A percentile compares a stretch with the other conserved stretches of the same genome.
phyloP scores from a whole-genome alignment of 2,329 filamentous ascomycete species.

The Verruconis gallopava region DNA sequence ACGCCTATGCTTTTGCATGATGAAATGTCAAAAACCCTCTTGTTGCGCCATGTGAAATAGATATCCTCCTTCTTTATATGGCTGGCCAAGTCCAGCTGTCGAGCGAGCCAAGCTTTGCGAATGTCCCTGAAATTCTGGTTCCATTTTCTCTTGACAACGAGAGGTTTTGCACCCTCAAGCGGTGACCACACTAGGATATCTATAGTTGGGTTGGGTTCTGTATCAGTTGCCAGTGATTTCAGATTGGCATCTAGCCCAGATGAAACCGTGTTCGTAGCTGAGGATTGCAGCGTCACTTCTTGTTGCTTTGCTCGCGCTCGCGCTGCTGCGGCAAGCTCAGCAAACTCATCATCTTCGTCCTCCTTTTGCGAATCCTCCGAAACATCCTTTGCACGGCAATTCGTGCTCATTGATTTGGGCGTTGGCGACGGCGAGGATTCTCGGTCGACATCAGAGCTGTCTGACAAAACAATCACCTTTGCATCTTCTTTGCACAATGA shows the following conservation, averaged over 20 bases:
- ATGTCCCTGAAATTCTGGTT: slow-evolving; percentile 56
- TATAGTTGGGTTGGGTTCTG: slow-evolving; percentile 37
- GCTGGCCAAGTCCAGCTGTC: slow-evolving; percentile 41
- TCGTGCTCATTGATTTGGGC: too few species aligned
- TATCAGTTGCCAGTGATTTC: too few species aligned
- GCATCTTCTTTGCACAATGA: not conserved
- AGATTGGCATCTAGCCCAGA: not conserved
- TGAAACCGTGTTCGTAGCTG: not conserved
- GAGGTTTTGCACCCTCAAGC: slow-evolving; percentile 45
- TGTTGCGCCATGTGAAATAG: slow-evolving; percentile 68
- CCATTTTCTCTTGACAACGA: slow-evolving; percentile 54
- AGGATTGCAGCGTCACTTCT: not conserved
- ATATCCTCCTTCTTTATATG: slow-evolving; percentile 27
- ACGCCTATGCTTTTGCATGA: slow-evolving; percentile 53
- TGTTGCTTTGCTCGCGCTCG: slow-evolving; percentile 1
- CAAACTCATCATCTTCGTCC: slow-evolving; percentile 2
- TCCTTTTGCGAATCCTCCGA: slow-evolving; percentile 6
- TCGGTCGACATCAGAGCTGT: slow-evolving; percentile 5
- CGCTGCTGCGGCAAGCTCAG: slow-evolving; percentile 1
- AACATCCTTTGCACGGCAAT: too few species aligned
- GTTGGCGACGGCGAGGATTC: not conserved
- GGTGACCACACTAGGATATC: slow-evolving; percentile 56
- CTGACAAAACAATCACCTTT: not conserved
- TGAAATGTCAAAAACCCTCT: slow-evolving; percentile 61
- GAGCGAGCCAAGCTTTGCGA: slow-evolving; percentile 54